Conservation (phyloP, 148 eudicot species). For the Pharnaceum exiguum region DNA sequence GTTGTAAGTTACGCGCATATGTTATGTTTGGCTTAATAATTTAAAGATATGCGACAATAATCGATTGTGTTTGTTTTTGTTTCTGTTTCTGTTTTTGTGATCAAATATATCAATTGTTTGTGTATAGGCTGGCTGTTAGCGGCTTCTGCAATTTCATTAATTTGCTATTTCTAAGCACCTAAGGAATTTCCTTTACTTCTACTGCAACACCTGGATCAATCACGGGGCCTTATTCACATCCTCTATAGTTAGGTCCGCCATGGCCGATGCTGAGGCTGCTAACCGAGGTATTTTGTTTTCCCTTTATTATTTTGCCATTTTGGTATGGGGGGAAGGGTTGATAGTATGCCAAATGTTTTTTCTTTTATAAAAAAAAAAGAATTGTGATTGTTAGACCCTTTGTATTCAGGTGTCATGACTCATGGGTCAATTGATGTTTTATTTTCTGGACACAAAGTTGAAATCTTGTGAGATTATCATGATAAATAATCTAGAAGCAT, state of each 20-base stretch:
- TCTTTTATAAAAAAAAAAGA: too few species aligned
- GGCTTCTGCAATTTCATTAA: conserved; percentile 21
- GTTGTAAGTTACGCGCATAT: background rate
- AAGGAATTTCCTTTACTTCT: conserved; percentile 7
- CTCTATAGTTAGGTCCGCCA: background rate
- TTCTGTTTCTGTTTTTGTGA: background rate
- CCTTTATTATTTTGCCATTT: background rate
- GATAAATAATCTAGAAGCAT: too few species aligned
- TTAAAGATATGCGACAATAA: background rate
- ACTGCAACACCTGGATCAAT: conserved; percentile 19
- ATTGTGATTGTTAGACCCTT: too few species aligned
- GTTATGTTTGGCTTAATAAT: background rate
- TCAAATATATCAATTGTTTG: background rate
- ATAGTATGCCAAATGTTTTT: too few species aligned
- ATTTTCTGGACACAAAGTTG: too few species aligned
- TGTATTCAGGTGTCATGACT: too few species aligned
- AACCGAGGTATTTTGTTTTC: conserved; percentile 5
- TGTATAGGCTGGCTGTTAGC: conserved; percentile 9
- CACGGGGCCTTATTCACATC: background rate
- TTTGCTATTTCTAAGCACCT: conserved; percentile 3
- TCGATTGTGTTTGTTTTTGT: background rate
- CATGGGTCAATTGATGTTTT: too few species aligned
- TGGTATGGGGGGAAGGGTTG: background rate
- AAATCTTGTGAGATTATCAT: too few species aligned
- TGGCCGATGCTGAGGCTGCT: conserved; percentile 22